Percentiles rank a stretch among this genome's conserved stretches.
Conservation (phyloP, 2,329 filamentous ascomycete species). For the Fusarium anguioides region DNA sequence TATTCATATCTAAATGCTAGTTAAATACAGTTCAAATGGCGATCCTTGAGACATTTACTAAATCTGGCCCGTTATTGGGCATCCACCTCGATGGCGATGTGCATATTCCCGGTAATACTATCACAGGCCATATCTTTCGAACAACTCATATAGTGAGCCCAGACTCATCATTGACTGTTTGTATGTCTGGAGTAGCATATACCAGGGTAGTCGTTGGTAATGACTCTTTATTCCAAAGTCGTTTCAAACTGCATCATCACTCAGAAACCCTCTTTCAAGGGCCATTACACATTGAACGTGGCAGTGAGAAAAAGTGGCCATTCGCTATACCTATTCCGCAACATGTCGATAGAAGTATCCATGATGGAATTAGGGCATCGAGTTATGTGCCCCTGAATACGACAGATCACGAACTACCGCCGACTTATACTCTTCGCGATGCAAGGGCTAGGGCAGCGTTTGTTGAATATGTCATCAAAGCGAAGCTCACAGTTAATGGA, state of each 20-base stretch:
- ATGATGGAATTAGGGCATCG: background rate
- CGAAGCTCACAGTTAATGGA: constrained; percentile 34
- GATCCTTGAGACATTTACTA: background rate
- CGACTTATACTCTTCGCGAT: background rate
- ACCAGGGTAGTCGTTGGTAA: constrained; percentile 32
- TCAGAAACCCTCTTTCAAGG: constrained; percentile 35
- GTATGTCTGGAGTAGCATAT: constrained; percentile 43
- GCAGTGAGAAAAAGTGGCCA: constrained; percentile 39
- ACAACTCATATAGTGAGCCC: constrained; percentile 34
- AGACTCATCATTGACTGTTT: constrained; percentile 34
- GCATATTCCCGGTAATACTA: constrained; percentile 42
- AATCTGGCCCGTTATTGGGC: background rate
- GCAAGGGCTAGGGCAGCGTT: background rate
- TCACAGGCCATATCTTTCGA: constrained; percentile 44
- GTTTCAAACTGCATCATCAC: background rate
- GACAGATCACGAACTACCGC: constrained; percentile 1
- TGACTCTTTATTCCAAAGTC: constrained; percentile 34
- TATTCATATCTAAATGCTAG: background rate
- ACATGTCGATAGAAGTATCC: constrained; percentile 5
- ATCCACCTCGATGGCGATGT: constrained; percentile 16
- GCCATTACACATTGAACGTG: constrained; percentile 41
- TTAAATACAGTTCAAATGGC: background rate
- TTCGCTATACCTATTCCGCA: constrained; percentile 46
- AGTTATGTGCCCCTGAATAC: background rate
- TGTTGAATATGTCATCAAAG: constrained; percentile 51